These are phyloP conservation scores for Chlamydomonas eustigma DNA, from an alignment of 139 green algal species.

Conservation along the genomic window DNA sequence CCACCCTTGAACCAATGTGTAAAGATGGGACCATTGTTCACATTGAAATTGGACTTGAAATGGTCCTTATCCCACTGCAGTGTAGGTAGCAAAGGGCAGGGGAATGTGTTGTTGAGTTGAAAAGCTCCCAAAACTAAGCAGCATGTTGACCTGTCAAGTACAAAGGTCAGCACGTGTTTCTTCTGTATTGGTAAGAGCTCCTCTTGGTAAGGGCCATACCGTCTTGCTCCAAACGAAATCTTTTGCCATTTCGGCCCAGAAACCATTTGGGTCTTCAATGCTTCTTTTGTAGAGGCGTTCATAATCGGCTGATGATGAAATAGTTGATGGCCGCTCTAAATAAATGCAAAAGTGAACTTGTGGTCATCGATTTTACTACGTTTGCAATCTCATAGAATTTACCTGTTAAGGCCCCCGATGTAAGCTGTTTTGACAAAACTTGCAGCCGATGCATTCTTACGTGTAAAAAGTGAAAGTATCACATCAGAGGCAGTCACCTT, in stretches of 20 bases:
- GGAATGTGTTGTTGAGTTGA: neutral
- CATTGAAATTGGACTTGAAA: constrained; percentile 1
- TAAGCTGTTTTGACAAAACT: no score
- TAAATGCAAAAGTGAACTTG: no score
- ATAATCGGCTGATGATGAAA: no score
- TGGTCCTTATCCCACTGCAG: constrained; percentile 7
- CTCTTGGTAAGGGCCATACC: neutral
- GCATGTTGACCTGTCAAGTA: neutral
- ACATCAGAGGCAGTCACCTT: no score
- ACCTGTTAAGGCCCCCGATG: no score
- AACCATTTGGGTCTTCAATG: constrained; percentile 69
- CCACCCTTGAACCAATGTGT: constrained; percentile 13
- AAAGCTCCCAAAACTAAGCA: no score
- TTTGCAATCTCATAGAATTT: no score
- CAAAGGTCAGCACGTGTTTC: neutral
- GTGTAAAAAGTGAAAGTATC: no score
- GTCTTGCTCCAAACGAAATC: constrained; percentile 72
- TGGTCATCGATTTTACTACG: no score
- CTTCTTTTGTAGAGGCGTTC: constrained; percentile 71
- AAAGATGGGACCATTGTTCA: constrained; percentile 3
- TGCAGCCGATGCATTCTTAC: no score
- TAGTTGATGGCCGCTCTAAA: no score
- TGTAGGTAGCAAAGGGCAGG: neutral
- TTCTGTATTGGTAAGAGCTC: neutral
- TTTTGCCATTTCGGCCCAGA: constrained; percentile 71